A percentile compares a stretch with the other conserved stretches of the same genome.
These are phyloP conservation scores for Hanseniaspora taiwanica DNA, from an alignment of 805 yeast genomes.

Conservation along the genomic window DNA sequence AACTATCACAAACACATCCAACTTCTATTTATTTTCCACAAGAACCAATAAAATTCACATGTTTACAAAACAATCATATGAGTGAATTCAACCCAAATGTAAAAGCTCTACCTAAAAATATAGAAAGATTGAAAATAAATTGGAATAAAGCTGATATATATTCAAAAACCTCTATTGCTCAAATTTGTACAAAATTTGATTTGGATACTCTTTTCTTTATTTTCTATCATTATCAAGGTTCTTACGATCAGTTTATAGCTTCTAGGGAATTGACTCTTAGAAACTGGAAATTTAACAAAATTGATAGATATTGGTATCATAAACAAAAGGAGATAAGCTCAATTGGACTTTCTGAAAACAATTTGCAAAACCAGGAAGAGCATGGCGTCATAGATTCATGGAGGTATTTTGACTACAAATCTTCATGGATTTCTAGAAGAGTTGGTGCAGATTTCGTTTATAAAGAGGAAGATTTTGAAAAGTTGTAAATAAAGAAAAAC, in stretches of 20 bases:
- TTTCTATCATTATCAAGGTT: slow-evolving; percentile 69
- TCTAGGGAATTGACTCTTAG: slow-evolving; percentile 66
- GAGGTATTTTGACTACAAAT: slow-evolving; percentile 79
- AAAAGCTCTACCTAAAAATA: no score
- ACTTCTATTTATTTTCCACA: slow-evolving; percentile 81
- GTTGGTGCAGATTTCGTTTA: slow-evolving; percentile 21
- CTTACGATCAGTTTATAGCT: slow-evolving; percentile 60
- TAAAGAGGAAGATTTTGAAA: slow-evolving; percentile 39
- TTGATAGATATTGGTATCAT: slow-evolving; percentile 33
- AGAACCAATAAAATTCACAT: slow-evolving; percentile 24
- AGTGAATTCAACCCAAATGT: no score
- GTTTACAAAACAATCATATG: no score
- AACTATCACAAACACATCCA: slow-evolving; percentile 78
- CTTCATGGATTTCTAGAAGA: slow-evolving; percentile 50
- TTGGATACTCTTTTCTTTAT: slow-evolving; percentile 83
- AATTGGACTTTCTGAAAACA: slow-evolving; percentile 33
- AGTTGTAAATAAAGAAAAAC: slow-evolving; percentile 6
- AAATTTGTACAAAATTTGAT: slow-evolving; percentile 59
- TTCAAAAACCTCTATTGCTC: slow-evolving; percentile 33
- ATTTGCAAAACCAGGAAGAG: slow-evolving; percentile 25
- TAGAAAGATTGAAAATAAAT: slow-evolving; percentile 5
- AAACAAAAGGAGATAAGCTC: slow-evolving; percentile 70
- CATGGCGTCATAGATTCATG: slow-evolving; percentile 30
- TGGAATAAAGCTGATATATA: slow-evolving; percentile 17
- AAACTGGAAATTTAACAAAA: slow-evolving; percentile 59